Evolutionary conservation across 768 basidiomycete genomes (phyloP), one percentile per base, ranked within the genome.

Genomic region (Strobilomyces echinocephalus): DNA sequence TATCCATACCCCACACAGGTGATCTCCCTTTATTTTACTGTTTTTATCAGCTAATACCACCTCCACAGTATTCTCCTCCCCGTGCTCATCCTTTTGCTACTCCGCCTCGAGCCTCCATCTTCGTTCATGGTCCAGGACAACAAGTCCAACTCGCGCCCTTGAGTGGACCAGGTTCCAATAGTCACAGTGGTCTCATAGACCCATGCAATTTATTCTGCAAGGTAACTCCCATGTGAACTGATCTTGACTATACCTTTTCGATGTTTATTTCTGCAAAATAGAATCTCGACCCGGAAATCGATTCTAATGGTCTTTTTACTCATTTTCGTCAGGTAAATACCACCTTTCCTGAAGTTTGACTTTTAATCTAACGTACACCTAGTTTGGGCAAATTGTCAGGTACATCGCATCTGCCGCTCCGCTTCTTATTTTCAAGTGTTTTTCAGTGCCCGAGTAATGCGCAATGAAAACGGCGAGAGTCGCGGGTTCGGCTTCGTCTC

Each of bases 401-500:
- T 89, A 76, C 61, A 63, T 36, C 41, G n/a, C 36, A 12, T 42
- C 35, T 18, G 28, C 58, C 8, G 14, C 51, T 9, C 10, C 28
- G 20, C 21, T 5, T 28, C 14, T 35, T 5, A 12, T 43, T 47
- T 53, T 30, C 36, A 39, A 60, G 35, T 7, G 10, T 21, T 20
- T 41, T 34, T n/a, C 50, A 91, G 91, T 72, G 93, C 93, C 42
- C 85, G 92, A 54, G 91, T 95, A 39, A 94, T 95, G 93, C 82
- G 88, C 21, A 91, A 89, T 60, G 91, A 94, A 63, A 71, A 57
- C 54, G 87, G 88, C 33, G 84, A 86, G 47, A 86, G 87, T 70
- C 84, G 89, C 59, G 87, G 92, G 10, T 95, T 95, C 65, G 93
- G 93, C 28, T 95, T 95, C 63, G 93, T 95, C 40, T 91, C 88